phyloP scores from a whole-genome alignment of 345 rosid species.

The Fremontodendron californicum region DNA sequence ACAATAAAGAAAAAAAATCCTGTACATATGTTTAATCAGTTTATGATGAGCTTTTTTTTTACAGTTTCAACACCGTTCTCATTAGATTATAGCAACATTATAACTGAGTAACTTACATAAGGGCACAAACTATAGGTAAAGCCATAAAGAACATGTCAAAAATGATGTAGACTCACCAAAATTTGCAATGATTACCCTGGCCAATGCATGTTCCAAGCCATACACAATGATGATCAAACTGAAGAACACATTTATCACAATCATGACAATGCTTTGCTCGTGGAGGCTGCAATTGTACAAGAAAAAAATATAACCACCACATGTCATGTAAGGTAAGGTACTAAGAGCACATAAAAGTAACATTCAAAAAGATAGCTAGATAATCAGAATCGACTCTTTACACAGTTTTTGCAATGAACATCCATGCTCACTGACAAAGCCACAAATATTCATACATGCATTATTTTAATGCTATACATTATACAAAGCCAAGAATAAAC shows the following conservation, averaged over 20 bases:
- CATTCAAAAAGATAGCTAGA: not conserved
- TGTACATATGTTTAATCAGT: not conserved
- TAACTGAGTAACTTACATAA: not conserved
- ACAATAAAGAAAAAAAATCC: not conserved
- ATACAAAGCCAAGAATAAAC: constrained; percentile 5
- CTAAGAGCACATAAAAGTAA: not conserved
- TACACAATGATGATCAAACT: constrained; percentile 99
- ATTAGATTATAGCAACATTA: not conserved
- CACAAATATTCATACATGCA: not conserved
- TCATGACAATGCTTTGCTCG: constrained; percentile 97
- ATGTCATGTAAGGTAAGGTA: not conserved
- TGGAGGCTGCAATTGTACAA: constrained; percentile 64
- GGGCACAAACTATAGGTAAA: not conserved
- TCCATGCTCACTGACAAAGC: constrained; percentile 1
- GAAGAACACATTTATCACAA: constrained; percentile 96
- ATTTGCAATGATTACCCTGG: constrained; percentile 84
- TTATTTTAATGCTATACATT: not conserved
- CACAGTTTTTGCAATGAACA: not conserved
- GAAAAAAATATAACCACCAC: not conserved
- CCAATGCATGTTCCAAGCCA: constrained; percentile 98
- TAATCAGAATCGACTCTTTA: not conserved
- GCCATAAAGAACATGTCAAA: constrained; percentile 1
- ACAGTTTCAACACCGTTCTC: not conserved
- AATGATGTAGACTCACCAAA: constrained; percentile 66
- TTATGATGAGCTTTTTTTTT: not conserved